A percentile compares a stretch with the other conserved stretches of the same genome.
Evolutionary conservation across 176 grass and related monocot species (phyloP).

Genomic region (Paspalum vaginatum): DNA sequence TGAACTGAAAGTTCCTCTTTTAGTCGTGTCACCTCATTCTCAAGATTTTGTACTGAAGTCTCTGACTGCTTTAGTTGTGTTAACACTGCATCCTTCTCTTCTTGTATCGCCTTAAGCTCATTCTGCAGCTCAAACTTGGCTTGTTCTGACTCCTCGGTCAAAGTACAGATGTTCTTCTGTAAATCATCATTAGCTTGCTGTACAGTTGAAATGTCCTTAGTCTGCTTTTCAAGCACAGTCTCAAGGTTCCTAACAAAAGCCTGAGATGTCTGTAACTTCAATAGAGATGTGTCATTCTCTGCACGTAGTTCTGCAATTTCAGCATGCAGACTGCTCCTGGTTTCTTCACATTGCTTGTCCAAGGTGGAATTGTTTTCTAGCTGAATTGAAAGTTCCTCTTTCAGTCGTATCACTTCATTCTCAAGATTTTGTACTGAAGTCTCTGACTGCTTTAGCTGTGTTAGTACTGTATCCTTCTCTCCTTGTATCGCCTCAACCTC

Average conservation of each 20-base stretch:
- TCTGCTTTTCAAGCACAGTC: conserved; percentile 51
- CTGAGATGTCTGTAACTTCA: conserved; percentile 41
- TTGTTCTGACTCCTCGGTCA: conserved; percentile 44
- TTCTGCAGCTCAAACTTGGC: conserved; percentile 40
- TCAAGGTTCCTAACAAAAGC: conserved; percentile 47
- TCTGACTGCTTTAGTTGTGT: conserved; percentile 43
- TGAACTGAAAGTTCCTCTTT: conserved; percentile 48
- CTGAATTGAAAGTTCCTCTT: not conserved
- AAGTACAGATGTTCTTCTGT: conserved; percentile 35
- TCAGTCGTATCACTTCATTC: conserved; percentile 40
- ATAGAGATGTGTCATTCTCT: conserved; percentile 33
- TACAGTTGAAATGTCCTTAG: conserved; percentile 44
- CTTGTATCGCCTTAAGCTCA: conserved; percentile 22
- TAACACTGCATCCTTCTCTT: conserved; percentile 37
- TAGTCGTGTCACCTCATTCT: conserved; percentile 45
- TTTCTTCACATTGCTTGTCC: conserved; percentile 45
- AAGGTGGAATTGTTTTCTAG: conserved; percentile 16
- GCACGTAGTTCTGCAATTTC: conserved; percentile 36
- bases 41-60: conserved; percentile 35
- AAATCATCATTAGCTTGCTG: conserved; percentile 48
- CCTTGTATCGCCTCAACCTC: conserved; percentile 18
- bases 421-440: conserved; percentile 38
- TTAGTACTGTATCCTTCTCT: conserved; percentile 29
- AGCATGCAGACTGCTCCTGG: conserved; percentile 30
- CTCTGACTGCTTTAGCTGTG: conserved; percentile 31